These are phyloP conservation scores for Aspergillus thermomutatus DNA, from an alignment of 2,329 filamentous ascomycete species.

Conservation along the genomic window DNA sequence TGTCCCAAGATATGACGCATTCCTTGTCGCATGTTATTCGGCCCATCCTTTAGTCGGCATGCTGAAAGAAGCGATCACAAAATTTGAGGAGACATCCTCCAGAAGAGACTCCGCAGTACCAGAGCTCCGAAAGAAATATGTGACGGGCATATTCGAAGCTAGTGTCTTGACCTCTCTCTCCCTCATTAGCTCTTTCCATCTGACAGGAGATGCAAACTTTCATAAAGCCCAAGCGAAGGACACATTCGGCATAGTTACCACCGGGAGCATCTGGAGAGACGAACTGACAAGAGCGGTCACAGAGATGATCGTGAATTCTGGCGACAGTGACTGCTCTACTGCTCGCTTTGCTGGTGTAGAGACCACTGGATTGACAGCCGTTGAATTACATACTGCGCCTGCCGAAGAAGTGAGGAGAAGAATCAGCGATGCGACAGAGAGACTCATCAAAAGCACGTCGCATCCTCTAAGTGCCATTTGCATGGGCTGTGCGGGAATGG, in stretches of 20 bases:
- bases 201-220: conserved; percentile 20
- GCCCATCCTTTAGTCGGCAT: conserved; percentile 71
- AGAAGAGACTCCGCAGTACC: conserved; percentile 24
- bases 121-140: conserved; percentile 45
- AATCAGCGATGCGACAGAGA: conserved; percentile 67
- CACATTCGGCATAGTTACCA: conserved; percentile 82
- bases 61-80: conserved; percentile 49
- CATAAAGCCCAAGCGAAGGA: conserved; percentile 38
- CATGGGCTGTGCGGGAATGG: conserved; percentile 90
- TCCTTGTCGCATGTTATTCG: conserved; percentile 86
- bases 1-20: conserved; percentile 58
- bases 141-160: conserved; percentile 85
- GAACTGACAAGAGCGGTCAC: conserved; percentile 66
- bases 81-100: conserved; percentile 15
- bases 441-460: conserved; percentile 53
- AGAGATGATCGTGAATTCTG: conserved; percentile 56
- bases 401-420: conserved; percentile 61
- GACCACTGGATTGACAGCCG: conserved; percentile 76
- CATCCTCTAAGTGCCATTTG: conserved; percentile 65
- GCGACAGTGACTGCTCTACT: conserved; percentile 29
- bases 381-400: conserved; percentile 70
- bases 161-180: conserved; percentile 66
- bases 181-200: conserved; percentile 42
- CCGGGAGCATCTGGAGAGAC: conserved; percentile 76
- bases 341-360: conserved; percentile 72